A percentile compares a stretch with the other conserved stretches of the same genome.
Conservation (phyloP, 1,284 basidiomycete genomes). For the Apiotrichum gamsii region DNA sequence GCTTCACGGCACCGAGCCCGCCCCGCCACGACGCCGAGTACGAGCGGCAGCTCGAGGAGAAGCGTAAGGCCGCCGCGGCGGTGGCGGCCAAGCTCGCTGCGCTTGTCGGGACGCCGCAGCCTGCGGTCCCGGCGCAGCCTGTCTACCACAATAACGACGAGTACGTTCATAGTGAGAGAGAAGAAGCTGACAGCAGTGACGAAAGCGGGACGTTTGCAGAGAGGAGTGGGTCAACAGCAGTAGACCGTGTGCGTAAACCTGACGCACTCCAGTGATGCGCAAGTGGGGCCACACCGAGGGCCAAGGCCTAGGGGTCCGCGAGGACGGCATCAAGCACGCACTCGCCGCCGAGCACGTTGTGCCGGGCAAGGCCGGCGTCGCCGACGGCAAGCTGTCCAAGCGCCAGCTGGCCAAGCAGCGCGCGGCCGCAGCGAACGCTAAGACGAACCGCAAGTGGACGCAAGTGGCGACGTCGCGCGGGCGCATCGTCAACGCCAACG, state of each 20-base stretch:
- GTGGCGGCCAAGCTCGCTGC: slow-evolving; percentile 54
- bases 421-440: slow-evolving; percentile 37
- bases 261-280: slow-evolving; percentile 36
- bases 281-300: slow-evolving; percentile 94
- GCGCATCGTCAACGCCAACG: slow-evolving; percentile 78
- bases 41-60: slow-evolving; percentile 47
- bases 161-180: slow-evolving; percentile 2
- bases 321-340: slow-evolving; percentile 78
- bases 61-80: slow-evolving; percentile 67
- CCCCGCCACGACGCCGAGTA: background rate
- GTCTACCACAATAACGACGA: slow-evolving; percentile 7
- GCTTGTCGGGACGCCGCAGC: slow-evolving; percentile 7
- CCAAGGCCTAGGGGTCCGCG: slow-evolving; percentile 76
- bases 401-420: slow-evolving; percentile 36
- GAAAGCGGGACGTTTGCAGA: slow-evolving; percentile 38
- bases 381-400: slow-evolving; percentile 27
- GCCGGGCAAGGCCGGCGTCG: slow-evolving; percentile 43
- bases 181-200: too few species aligned
- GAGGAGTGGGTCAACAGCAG: slow-evolving; percentile 29
- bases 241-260: too few species aligned
- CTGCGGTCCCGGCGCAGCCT: background rate
- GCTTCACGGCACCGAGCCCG: background rate
- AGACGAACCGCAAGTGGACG: slow-evolving; percentile 37
- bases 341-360: slow-evolving; percentile 65
- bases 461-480: slow-evolving; percentile 56